Evolutionary conservation across 208 protist genomes (phyloP).

Genomic region (Naegleria fowleri): DNA sequence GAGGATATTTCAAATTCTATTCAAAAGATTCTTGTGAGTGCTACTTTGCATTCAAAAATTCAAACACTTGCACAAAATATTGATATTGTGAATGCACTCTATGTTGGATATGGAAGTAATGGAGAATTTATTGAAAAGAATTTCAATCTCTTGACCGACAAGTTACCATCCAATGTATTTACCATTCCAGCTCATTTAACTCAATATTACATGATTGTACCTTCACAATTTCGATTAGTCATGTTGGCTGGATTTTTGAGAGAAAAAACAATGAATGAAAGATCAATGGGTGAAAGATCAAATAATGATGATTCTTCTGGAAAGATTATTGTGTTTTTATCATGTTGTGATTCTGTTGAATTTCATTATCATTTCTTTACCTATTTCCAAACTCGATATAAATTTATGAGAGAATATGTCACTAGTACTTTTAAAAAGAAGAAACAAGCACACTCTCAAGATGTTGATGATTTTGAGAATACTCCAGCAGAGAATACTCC

Average conservation of each 20-base stretch:
- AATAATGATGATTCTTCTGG: neutral
- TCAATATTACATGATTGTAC: slow-evolving; percentile 60
- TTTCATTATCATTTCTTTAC: slow-evolving; percentile 63
- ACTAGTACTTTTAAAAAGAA: neutral
- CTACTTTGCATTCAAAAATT: slow-evolving; percentile 19
- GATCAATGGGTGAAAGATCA: neutral
- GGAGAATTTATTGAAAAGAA: slow-evolving; percentile 23
- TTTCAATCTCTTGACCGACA: neutral
- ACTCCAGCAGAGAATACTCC: too few relatives aligned
- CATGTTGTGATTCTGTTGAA: slow-evolving; percentile 62
- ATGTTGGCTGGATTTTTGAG: slow-evolving; percentile 61
- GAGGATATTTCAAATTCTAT: neutral
- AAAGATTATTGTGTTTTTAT: slow-evolving; percentile 68
- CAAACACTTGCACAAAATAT: neutral
- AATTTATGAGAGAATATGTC: neutral
- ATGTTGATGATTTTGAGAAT: too few relatives aligned
- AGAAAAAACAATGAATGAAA: slow-evolving; percentile 46
- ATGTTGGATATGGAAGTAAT: neutral
- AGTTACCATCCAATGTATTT: slow-evolving; percentile 31
- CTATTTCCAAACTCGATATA: neutral
- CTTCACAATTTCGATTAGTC: slow-evolving; percentile 59
- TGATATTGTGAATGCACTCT: neutral
- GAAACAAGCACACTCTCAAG: neutral
- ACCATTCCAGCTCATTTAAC: slow-evolving; percentile 52
- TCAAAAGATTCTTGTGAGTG: neutral